phyloP scores from a whole-genome alignment of 352 stramenopile species.

The Blastocystis sp. region DNA sequence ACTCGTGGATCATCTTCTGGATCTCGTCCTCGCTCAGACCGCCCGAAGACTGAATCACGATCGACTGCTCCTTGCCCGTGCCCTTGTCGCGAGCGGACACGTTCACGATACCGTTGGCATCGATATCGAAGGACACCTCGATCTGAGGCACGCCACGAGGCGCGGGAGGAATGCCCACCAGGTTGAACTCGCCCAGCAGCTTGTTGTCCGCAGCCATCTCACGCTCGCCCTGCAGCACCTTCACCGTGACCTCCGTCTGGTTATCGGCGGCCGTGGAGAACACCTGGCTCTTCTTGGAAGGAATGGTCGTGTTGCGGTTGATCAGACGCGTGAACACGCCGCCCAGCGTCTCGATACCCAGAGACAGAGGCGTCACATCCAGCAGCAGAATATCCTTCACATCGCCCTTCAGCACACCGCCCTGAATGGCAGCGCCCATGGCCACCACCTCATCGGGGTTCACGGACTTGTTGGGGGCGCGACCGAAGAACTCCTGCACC shows the following conservation, averaged over 20 bases:
- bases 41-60: too few species aligned
- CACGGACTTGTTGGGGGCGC: constrained; percentile 88
- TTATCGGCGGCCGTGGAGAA: constrained; percentile 95
- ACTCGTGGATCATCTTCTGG: constrained; percentile 93
- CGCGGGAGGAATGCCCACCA: constrained; percentile 91
- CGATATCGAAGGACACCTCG: too few species aligned
- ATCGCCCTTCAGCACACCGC: constrained; percentile 89
- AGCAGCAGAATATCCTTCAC: constrained; percentile 95
- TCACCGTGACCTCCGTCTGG: constrained; percentile 91
- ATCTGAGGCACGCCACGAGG: constrained; percentile 86
- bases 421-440: constrained; percentile 93
- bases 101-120: constrained; percentile 75
- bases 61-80: too few species aligned
- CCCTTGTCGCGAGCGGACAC: constrained; percentile 69
- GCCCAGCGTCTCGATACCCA: too few species aligned
- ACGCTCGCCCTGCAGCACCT: constrained; percentile 94
- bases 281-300: constrained; percentile 93
- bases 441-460: constrained; percentile 97
- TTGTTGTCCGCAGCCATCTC: constrained; percentile 97
- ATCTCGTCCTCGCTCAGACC: too few species aligned
- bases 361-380: constrained; percentile 92
- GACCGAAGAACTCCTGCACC: constrained; percentile 92
- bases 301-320: constrained; percentile 94
- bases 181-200: constrained; percentile 91
- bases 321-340: constrained; percentile 96